Evolutionary conservation across 1,139 yeast genomes (phyloP).

Genomic region (Ashbya aceris): DNA sequence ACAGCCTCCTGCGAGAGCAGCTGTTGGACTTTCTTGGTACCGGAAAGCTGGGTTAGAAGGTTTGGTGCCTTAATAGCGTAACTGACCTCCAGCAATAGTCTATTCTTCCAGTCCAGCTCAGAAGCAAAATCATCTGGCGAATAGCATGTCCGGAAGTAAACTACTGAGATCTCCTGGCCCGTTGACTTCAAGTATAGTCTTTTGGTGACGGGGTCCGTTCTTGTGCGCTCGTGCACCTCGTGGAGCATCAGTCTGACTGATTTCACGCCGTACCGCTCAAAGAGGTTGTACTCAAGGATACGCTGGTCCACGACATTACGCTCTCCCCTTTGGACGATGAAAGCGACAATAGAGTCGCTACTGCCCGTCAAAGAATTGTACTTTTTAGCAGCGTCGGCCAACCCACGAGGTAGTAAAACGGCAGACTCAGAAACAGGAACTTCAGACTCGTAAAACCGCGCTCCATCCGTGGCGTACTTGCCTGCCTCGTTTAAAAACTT

Average conservation of each 20-base stretch:
- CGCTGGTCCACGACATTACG: conserved; percentile 89
- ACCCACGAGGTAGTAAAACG: conserved; percentile 53
- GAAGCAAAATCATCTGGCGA: conserved; percentile 64
- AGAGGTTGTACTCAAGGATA: conserved; percentile 61
- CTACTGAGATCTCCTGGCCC: conserved; percentile 71
- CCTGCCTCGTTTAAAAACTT: conserved; percentile 52
- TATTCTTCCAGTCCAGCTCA: conserved; percentile 63
- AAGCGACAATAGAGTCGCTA: conserved; percentile 43
- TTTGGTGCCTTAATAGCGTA: conserved; percentile 88
- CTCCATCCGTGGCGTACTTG: conserved; percentile 36
- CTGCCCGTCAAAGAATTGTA: conserved; percentile 36
- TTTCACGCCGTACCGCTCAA: conserved; percentile 46
- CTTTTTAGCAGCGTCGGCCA: conserved; percentile 51
- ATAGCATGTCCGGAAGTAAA: conserved; percentile 85
- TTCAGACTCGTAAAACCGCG: conserved; percentile 35
- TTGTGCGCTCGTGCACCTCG: conserved; percentile 41
- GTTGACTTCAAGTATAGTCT: conserved; percentile 45
- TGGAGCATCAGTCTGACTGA: conserved; percentile 61
- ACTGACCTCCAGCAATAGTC: conserved; percentile 62
- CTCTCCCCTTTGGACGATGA: conserved; percentile 79
- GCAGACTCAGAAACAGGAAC: conserved; percentile 65
- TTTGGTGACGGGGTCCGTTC: conserved; percentile 33
- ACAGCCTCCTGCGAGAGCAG: conserved; percentile 51
- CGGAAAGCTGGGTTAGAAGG: conserved; percentile 77
- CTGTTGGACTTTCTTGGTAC: conserved; percentile 90